phyloP scores from a whole-genome alignment of 495 filamentous ascomycete species.

The Letharia lupina region DNA sequence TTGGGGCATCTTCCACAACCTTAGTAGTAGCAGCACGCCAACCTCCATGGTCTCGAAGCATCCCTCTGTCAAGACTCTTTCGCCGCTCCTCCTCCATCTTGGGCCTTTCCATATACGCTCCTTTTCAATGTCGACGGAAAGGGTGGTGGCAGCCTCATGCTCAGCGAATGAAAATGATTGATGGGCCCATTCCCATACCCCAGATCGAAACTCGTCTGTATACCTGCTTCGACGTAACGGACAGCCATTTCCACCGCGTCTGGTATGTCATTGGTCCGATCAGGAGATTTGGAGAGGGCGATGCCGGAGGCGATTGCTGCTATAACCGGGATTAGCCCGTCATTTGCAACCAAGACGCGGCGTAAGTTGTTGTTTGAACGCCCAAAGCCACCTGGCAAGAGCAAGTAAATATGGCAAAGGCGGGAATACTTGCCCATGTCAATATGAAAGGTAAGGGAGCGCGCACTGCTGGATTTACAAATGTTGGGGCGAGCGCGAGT shows the following conservation, averaged over 20 bases:
- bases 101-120: background rate
- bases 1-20: background rate
- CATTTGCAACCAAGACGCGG: background rate
- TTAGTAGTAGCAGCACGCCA: background rate
- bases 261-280: constrained; percentile 51
- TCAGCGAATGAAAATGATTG: constrained; percentile 79
- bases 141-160: background rate
- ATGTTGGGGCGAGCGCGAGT: background rate
- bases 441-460: background rate
- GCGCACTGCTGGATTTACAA: background rate
- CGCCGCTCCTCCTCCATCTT: background rate
- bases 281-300: constrained; percentile 61
- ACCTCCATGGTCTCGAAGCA: background rate
- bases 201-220: constrained; percentile 62
- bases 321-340: constrained; percentile 25
- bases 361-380: background rate
- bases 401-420: background rate
- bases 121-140: constrained; percentile 4
- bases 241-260: constrained; percentile 63
- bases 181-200: constrained; percentile 82
- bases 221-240: constrained; percentile 75
- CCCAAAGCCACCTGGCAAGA: background rate
- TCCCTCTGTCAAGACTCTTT: background rate
- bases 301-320: constrained; percentile 85
- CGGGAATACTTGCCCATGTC: background rate